Evolutionary conservation across 164 flowering plant species (phyloP).

Genomic region (Litsea cubeba): DNA sequence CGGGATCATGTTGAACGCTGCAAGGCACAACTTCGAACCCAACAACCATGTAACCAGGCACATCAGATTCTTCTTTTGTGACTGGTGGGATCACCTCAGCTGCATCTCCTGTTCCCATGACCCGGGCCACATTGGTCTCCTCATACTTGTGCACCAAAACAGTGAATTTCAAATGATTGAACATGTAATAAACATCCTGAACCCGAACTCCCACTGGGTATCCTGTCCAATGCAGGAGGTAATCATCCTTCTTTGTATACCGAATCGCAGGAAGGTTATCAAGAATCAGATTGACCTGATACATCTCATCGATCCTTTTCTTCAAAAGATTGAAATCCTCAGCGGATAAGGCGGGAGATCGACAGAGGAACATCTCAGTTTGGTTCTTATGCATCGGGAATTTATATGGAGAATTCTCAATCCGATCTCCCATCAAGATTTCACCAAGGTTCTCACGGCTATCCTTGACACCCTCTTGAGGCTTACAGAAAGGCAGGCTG

Average conservation of each 20-base stretch:
- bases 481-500: slow-evolving; percentile 11
- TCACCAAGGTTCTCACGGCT: slow-evolving; percentile 3
- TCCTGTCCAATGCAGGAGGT: slow-evolving; percentile 6
- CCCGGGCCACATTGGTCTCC: neutral
- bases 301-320: neutral
- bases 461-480: neutral
- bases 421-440: slow-evolving; percentile 7
- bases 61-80: neutral
- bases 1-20: neutral
- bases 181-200: slow-evolving; percentile 4
- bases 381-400: neutral
- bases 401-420: slow-evolving; percentile 6
- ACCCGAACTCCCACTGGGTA: slow-evolving; percentile 6
- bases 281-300: slow-evolving; percentile 10
- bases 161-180: slow-evolving; percentile 13
- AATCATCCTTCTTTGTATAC: slow-evolving; percentile 4
- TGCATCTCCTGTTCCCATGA: neutral
- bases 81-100: neutral
- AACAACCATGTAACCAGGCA: slow-evolving; percentile 8
- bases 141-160: slow-evolving; percentile 9
- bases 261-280: slow-evolving; percentile 8
- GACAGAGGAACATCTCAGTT: slow-evolving; percentile 5
- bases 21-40: slow-evolving; percentile 10
- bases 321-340: neutral
- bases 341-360: neutral